phyloP scores from a whole-genome alignment of 2,329 filamentous ascomycete species.

The Alternaria infectoria region DNA sequence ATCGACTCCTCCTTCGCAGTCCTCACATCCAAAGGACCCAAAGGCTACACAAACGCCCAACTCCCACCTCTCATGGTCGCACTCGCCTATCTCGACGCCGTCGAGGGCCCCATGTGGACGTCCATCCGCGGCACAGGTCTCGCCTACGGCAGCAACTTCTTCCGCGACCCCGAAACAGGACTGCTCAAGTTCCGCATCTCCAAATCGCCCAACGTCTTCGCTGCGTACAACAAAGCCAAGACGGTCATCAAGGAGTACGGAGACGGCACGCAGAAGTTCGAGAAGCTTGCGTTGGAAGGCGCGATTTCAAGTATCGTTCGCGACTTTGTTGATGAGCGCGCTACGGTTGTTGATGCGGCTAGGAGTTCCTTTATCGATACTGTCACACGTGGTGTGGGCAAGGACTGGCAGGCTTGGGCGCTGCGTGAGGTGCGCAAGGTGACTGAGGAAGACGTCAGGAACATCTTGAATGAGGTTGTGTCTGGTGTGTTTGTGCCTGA shows the following conservation, averaged over 20 bases:
- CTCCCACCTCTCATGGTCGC: slow-evolving; percentile 88
- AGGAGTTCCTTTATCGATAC: slow-evolving; percentile 82
- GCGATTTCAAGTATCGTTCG: slow-evolving; percentile 90
- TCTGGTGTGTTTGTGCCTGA: slow-evolving; percentile 80
- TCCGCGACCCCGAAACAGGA: slow-evolving; percentile 77
- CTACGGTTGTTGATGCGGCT: slow-evolving; percentile 82
- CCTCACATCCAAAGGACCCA: slow-evolving; percentile 74
- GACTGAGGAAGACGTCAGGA: slow-evolving; percentile 75
- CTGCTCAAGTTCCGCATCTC: slow-evolving; percentile 85
- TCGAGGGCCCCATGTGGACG: slow-evolving; percentile 93
- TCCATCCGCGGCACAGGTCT: slow-evolving; percentile 91
- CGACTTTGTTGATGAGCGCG: slow-evolving; percentile 83
- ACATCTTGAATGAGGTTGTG: slow-evolving; percentile 75
- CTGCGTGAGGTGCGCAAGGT: slow-evolving; percentile 79
- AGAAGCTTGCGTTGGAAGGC: slow-evolving; percentile 83
- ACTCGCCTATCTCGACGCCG: slow-evolving; percentile 86
- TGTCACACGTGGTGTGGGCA: slow-evolving; percentile 76
- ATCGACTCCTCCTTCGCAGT: slow-evolving; percentile 91
- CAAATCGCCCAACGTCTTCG: slow-evolving; percentile 85
- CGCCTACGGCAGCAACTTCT: slow-evolving; percentile 86
- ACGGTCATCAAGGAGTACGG: slow-evolving; percentile 77
- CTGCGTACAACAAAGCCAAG: slow-evolving; percentile 80
- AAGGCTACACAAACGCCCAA: slow-evolving; percentile 75
- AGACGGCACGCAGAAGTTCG: slow-evolving; percentile 72
- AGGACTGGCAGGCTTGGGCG: slow-evolving; percentile 78